A percentile compares a stretch with the other conserved stretches of the same genome.
Evolutionary conservation across 2,329 filamentous ascomycete genomes (phyloP).

Genomic region (Triangularia verruculosa): DNA sequence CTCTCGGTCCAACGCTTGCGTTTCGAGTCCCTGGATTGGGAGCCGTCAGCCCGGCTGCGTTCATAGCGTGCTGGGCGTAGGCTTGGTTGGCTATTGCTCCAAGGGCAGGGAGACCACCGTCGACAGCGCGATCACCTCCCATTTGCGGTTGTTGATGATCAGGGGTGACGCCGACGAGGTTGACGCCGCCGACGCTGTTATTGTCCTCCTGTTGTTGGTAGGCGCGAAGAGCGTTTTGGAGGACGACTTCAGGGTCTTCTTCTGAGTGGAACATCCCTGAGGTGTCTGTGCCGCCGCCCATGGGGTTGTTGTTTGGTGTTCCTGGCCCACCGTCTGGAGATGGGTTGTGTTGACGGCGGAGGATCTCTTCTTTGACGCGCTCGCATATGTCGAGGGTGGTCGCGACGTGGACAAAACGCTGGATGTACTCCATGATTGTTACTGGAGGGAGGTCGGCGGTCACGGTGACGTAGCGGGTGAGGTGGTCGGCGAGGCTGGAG

Average conservation of each 20-base stretch:
- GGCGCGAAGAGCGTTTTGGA: slow-evolving; percentile 58
- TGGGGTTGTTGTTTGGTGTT: slow-evolving; percentile 10
- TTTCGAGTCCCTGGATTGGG: slow-evolving; percentile 20
- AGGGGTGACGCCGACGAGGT: slow-evolving; percentile 53
- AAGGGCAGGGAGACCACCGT: slow-evolving; percentile 37
- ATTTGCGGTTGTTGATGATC: slow-evolving; percentile 52
- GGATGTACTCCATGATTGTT: slow-evolving; percentile 56
- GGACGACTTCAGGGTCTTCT: slow-evolving; percentile 56
- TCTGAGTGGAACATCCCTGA: slow-evolving; percentile 27
- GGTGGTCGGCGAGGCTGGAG: slow-evolving; percentile 57
- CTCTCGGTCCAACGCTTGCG: slow-evolving; percentile 17
- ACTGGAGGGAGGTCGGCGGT: slow-evolving; percentile 57
- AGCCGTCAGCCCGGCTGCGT: slow-evolving; percentile 22
- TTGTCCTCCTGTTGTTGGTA: slow-evolving; percentile 59
- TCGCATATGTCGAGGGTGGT: slow-evolving; percentile 52
- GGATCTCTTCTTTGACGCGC: slow-evolving; percentile 56
- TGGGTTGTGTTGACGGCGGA: slow-evolving; percentile 37
- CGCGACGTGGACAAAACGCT: slow-evolving; percentile 55
- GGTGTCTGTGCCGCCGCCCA: slow-evolving; percentile 34
- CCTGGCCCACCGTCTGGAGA: slow-evolving; percentile 12
- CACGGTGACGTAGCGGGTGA: slow-evolving; percentile 59
- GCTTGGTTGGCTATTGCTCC: slow-evolving; percentile 26
- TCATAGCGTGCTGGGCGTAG: slow-evolving; percentile 24
- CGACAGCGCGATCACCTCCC: slow-evolving; percentile 42
- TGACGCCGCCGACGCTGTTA: slow-evolving; percentile 30